A percentile compares a stretch with the other conserved stretches of the same genome.
phyloP scores from a whole-genome alignment of 805 yeast genomes.

The Wickerhamiella sergipiensis region DNA sequence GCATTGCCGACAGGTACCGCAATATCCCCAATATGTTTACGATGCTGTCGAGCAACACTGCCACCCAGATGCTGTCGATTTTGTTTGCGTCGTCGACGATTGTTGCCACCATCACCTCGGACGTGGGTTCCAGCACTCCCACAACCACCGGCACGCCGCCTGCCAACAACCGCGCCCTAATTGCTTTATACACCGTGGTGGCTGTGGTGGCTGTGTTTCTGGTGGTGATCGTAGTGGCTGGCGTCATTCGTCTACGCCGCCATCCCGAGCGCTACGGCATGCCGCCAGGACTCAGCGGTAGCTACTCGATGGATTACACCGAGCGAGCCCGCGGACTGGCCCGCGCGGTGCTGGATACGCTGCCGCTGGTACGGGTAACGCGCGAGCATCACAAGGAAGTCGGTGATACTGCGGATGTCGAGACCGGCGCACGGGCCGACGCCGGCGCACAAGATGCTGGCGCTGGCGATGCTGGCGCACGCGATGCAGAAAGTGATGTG shows the following conservation, averaged over 20 bases:
- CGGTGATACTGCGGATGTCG: no score
- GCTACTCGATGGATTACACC: constrained; percentile 7
- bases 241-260: constrained; percentile 24
- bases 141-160: not conserved
- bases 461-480: no score
- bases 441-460: no score
- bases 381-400: not conserved
- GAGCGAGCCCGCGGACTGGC: constrained; percentile 25
- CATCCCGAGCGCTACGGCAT: constrained; percentile 26
- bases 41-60: not conserved
- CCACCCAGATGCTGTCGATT: not conserved
- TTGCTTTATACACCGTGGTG: constrained; percentile 2
- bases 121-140: not conserved
- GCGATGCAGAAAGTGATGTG: not conserved
- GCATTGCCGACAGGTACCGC: not conserved
- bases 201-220: constrained; percentile 1
- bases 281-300: constrained; percentile 3
- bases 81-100: not conserved
- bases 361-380: constrained; percentile 22
- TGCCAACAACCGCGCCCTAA: not conserved
- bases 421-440: no score
- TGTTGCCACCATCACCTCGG: not conserved
- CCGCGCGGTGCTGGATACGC: constrained; percentile 25
- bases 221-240: constrained; percentile 20
- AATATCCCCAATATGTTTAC: constrained; percentile 10